These are phyloP conservation scores for Clarireedia monteithiana DNA, from an alignment of 2,329 filamentous ascomycete species.

Conservation along the genomic window DNA sequence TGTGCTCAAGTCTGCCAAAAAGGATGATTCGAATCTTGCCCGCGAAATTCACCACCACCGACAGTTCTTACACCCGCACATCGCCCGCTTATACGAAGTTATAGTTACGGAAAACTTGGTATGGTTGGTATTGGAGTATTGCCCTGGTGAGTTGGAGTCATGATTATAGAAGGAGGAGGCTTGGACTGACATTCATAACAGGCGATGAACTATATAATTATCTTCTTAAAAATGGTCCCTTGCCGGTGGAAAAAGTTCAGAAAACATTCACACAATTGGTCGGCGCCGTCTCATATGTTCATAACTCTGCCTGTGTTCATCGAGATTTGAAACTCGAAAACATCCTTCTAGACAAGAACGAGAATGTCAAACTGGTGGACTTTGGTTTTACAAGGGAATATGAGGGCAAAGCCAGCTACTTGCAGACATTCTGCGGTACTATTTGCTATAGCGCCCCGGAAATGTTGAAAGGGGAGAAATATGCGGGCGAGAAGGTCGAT, in stretches of 20 bases:
- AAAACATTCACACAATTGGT: conserved; percentile 95
- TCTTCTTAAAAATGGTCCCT: conserved; percentile 75
- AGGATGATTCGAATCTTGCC: conserved; percentile 89
- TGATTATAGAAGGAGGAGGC: neutral
- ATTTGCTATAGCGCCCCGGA: conserved; percentile 97
- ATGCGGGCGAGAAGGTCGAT: conserved; percentile 95
- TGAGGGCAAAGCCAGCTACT: conserved; percentile 85
- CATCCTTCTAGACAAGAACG: conserved; percentile 90
- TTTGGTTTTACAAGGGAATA: conserved; percentile 98
- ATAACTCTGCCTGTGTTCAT: conserved; percentile 91
- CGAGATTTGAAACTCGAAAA: conserved; percentile 95
- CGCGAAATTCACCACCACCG: conserved; percentile 98
- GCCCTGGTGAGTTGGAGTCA: conserved; percentile 56
- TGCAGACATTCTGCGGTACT: conserved; percentile 96
- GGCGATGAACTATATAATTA: conserved; percentile 98
- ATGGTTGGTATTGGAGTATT: conserved; percentile 96
- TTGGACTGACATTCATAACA: conserved; percentile 33
- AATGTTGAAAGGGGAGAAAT: conserved; percentile 98
- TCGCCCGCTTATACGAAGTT: conserved; percentile 92
- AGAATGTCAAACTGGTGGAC: conserved; percentile 95
- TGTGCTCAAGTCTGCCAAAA: conserved; percentile 95
- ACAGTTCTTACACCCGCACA: conserved; percentile 96
- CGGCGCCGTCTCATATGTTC: conserved; percentile 90
- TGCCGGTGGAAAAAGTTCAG: conserved; percentile 81
- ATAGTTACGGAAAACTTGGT: conserved; percentile 93